These are phyloP conservation scores for Aechmea fasciata DNA, from an alignment of 176 grass and related monocot genomes.

Conservation along the genomic window DNA sequence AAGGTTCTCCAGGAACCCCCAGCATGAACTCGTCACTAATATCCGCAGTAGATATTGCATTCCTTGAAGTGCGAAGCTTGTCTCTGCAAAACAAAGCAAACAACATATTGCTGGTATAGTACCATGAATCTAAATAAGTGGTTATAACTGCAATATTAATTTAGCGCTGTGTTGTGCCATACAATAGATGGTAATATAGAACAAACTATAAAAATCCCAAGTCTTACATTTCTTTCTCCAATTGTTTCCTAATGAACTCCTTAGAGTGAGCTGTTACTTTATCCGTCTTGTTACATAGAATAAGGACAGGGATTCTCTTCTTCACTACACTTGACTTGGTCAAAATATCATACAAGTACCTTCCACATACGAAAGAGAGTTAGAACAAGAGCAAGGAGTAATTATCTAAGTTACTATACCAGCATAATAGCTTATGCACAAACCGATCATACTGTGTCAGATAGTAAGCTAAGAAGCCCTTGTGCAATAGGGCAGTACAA, in stretches of 20 bases:
- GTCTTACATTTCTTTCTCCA: slow-evolving; percentile 93
- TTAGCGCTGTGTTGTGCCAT: neutral
- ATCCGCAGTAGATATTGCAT: slow-evolving; percentile 61
- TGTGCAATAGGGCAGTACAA: neutral
- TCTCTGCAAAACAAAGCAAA: slow-evolving; percentile 35
- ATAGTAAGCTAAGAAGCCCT: neutral
- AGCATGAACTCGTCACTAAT: slow-evolving; percentile 50
- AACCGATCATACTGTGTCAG: too few relatives aligned
- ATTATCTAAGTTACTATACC: too few relatives aligned
- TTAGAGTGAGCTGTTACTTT: slow-evolving; percentile 95
- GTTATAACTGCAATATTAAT: neutral
- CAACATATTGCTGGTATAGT: neutral
- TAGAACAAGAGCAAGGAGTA: neutral
- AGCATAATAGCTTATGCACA: too few relatives aligned
- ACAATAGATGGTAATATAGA: neutral
- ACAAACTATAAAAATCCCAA: neutral
- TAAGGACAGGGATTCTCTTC: slow-evolving; percentile 61
- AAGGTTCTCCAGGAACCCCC: slow-evolving; percentile 53
- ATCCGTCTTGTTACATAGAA: slow-evolving; percentile 92
- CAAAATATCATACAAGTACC: slow-evolving; percentile 90
- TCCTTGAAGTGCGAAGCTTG: slow-evolving; percentile 78
- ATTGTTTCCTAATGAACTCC: slow-evolving; percentile 91
- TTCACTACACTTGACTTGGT: slow-evolving; percentile 69
- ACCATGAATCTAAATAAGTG: too few relatives aligned
- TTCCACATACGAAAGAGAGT: slow-evolving; percentile 16